Evolutionary conservation across 2,329 filamentous ascomycete species (phyloP).

Genomic region (Talaromyces sp.): DNA sequence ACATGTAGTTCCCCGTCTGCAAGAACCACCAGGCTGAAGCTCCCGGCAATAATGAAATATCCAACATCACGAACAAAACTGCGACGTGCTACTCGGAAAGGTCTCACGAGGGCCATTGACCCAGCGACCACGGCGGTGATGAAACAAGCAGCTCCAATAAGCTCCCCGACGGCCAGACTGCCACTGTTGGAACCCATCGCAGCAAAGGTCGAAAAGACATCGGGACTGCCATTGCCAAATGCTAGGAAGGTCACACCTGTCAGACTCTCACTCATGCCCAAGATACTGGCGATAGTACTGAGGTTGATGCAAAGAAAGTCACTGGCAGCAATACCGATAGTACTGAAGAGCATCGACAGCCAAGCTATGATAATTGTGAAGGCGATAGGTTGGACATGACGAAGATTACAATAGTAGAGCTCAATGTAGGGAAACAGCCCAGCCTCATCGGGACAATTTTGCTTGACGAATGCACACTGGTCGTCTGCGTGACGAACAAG

Average conservation of each 20-base stretch:
- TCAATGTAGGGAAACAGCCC: constrained; percentile 84
- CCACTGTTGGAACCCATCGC: constrained; percentile 96
- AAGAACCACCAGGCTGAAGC: constrained; percentile 82
- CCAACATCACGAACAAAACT: constrained; percentile 88
- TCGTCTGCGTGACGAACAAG: constrained; percentile 72
- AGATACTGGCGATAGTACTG: constrained; percentile 80
- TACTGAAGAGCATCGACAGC: constrained; percentile 88
- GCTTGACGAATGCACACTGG: constrained; percentile 79
- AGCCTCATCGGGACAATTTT: constrained; percentile 81
- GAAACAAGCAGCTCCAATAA: constrained; percentile 91
- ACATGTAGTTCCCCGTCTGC: constrained; percentile 76
- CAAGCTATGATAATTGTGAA: constrained; percentile 74
- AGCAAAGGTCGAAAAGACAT: constrained; percentile 97
- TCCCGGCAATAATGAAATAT: constrained; percentile 84
- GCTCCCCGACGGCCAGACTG: constrained; percentile 91
- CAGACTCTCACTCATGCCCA: constrained; percentile 93
- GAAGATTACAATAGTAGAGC: constrained; percentile 82
- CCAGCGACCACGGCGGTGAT: constrained; percentile 95
- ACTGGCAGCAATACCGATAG: constrained; percentile 94
- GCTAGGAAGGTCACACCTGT: constrained; percentile 94
- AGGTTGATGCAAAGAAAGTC: constrained; percentile 98
- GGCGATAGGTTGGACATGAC: constrained; percentile 66
- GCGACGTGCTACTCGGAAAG: constrained; percentile 84
- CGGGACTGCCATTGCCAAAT: constrained; percentile 95
- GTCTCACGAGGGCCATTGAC: constrained; percentile 93